Evolutionary conservation across 1,284 basidiomycete genomes (phyloP), one percentile per base, ranked within the genome.

Genomic region (Sanghuangporus baumii): DNA sequence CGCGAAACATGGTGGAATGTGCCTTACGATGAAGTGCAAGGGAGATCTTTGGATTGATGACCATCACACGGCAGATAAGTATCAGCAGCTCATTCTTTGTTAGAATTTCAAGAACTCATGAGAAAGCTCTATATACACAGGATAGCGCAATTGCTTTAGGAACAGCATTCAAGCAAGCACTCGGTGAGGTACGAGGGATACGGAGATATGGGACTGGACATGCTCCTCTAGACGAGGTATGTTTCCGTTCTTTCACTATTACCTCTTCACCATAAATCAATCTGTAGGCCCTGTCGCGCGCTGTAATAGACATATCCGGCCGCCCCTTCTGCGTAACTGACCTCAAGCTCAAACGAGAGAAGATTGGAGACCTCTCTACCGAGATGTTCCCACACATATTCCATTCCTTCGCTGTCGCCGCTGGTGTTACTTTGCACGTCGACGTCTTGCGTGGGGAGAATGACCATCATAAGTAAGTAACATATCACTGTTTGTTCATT

Each of bases 21-120:
- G 93, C 0, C 80, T 99, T 61, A 86, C 83, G 12, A 82, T 99
- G 76, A 89, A 90, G 70, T 98, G 95, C 76, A 87, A 92, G 70
- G 97, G 97, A 57, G 97, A 99, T 75, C 81, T 99, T 16, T 93
- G 90, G 86, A 98, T 99, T 66, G 97, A 99, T 76, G 97, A 99
- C 78, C 97, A 99, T 74, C 97, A 99, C 78, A 94, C 96, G 52
- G 94, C 96, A 82, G 95, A 94, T 91, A 82, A 84, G 88, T 84
- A 56, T 51, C 14, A 1, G 4, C 11, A 50, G n/a, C 18, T n/a
- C 2, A n/a, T 1, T 8, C 3, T 51, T 9, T 51, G 12, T 9
- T 9, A 11, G 12, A 51, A 26, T n/a, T 0, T n/a, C 12, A 12
- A 23, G 23, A 31, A 18, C 7, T 26, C 4, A n/a, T 51, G 23